phyloP scores from a whole-genome alignment of 192 early-diverging fungal species.

The Obelidium mucronatum region DNA sequence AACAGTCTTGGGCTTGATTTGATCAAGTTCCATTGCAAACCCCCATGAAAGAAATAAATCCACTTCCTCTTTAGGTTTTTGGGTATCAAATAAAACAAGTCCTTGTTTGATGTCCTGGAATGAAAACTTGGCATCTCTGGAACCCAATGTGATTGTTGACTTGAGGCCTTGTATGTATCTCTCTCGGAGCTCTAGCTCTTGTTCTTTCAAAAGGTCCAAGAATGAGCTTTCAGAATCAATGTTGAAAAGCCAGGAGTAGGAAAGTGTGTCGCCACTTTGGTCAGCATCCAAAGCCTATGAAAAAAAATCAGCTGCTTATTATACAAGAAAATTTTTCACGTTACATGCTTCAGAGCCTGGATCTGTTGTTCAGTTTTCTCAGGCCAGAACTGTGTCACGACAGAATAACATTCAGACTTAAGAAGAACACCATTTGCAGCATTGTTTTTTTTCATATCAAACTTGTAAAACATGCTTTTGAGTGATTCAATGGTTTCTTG shows the following conservation, averaged over 20 bases:
- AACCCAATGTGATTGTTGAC: neutral
- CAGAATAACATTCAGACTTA: constrained; percentile 25
- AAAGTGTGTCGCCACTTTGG: constrained; percentile 48
- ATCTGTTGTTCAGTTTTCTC: constrained; percentile 47
- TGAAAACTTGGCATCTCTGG: constrained; percentile 35
- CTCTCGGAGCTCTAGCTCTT: constrained; percentile 46
- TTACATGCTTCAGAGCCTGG: constrained; percentile 42
- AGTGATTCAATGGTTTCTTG: constrained; percentile 47
- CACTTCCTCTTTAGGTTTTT: constrained; percentile 32
- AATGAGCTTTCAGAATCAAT: constrained; percentile 49
- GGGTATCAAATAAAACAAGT: constrained; percentile 43
- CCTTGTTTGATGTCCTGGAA: constrained; percentile 35
- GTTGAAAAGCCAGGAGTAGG: constrained; percentile 56
- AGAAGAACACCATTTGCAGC: constrained; percentile 44
- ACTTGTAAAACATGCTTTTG: constrained; percentile 50
- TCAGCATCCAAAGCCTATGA: constrained; percentile 55
- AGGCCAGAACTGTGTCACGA: constrained; percentile 47
- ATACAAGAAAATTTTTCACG: neutral
- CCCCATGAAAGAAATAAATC: constrained; percentile 43
- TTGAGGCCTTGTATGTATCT: constrained; percentile 39
- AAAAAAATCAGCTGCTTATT: neutral
- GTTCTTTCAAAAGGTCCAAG: constrained; percentile 52
- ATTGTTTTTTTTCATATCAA: constrained; percentile 45
- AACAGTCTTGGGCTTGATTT: constrained; percentile 37
- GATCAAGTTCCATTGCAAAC: constrained; percentile 32